Evolutionary conservation across 306 rosid genomes (phyloP).

Genomic region (Trifolium fragiferum): DNA sequence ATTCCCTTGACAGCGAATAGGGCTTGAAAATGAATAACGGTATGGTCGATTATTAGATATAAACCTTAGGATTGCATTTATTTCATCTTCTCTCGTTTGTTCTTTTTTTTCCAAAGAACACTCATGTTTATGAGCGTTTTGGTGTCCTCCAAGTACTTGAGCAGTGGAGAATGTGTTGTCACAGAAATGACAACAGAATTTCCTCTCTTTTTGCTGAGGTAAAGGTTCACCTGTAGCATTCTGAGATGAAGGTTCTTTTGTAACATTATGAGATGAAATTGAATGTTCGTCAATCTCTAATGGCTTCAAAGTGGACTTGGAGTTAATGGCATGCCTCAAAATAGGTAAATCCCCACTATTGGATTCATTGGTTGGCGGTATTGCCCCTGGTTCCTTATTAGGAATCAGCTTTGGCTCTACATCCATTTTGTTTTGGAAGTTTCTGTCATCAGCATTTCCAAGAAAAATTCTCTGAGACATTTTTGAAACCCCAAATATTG

Average conservation of each 20-base stretch:
- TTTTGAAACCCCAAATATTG: background rate
- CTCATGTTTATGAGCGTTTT: slow-evolving; percentile 72
- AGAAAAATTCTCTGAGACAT: background rate
- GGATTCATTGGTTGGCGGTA: background rate
- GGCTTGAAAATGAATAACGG: background rate
- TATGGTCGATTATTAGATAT: background rate
- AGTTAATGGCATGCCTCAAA: background rate
- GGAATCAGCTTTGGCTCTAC: too few relatives aligned
- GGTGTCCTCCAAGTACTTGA: slow-evolving; percentile 82
- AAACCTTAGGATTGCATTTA: background rate
- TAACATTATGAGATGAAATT: background rate
- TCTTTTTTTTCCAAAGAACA: slow-evolving; percentile 37
- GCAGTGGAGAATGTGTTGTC: slow-evolving; percentile 46
- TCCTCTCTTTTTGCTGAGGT: background rate
- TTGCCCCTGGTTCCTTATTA: background rate
- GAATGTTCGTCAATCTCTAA: background rate
- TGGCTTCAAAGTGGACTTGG: background rate
- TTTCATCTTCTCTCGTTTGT: background rate
- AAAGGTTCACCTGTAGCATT: background rate
- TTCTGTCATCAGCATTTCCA: background rate
- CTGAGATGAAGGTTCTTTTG: background rate
- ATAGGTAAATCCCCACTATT: background rate
- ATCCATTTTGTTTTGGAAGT: background rate
- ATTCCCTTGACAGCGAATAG: background rate
- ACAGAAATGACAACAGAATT: slow-evolving; percentile 6